Conservation (phyloP, 129 eudicot genomes). For the Oenanthe sinensis region DNA sequence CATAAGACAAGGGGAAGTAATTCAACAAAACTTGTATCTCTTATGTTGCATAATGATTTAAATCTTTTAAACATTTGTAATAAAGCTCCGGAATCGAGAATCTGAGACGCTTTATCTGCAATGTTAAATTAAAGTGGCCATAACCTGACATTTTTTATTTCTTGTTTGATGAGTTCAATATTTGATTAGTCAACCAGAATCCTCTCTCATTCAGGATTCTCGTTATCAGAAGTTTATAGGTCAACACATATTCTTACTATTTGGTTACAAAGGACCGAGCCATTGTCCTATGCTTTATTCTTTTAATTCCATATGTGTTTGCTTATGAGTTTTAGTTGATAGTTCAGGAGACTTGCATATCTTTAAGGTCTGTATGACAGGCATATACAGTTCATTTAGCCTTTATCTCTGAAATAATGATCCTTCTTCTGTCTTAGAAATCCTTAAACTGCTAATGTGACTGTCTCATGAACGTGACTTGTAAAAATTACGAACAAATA, state of each 20-base stretch:
- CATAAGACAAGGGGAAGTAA: background rate
- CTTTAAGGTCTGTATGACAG: background rate
- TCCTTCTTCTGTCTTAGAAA: background rate
- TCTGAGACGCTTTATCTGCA: background rate
- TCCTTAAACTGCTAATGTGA: background rate
- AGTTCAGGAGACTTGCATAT: background rate
- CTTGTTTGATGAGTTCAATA: background rate
- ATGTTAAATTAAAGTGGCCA: background rate
- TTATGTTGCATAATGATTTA: background rate
- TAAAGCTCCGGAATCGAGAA: background rate
- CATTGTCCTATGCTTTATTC: background rate
- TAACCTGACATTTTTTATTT: background rate
- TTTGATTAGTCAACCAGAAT: background rate
- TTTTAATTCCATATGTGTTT: background rate
- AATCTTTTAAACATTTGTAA: background rate
- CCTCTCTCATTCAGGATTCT: background rate
- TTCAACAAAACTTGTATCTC: background rate
- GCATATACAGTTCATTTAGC: background rate
- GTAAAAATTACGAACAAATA: background rate
- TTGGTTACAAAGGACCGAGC: background rate
- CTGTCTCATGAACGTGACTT: background rate
- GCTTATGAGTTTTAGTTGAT: background rate
- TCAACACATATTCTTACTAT: background rate
- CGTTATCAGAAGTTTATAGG: background rate
- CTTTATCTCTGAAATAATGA: background rate